A percentile compares a stretch with the other conserved stretches of the same genome.
phyloP scores from a whole-genome alignment of 805 yeast species.

The Saturnispora gosingensis region DNA sequence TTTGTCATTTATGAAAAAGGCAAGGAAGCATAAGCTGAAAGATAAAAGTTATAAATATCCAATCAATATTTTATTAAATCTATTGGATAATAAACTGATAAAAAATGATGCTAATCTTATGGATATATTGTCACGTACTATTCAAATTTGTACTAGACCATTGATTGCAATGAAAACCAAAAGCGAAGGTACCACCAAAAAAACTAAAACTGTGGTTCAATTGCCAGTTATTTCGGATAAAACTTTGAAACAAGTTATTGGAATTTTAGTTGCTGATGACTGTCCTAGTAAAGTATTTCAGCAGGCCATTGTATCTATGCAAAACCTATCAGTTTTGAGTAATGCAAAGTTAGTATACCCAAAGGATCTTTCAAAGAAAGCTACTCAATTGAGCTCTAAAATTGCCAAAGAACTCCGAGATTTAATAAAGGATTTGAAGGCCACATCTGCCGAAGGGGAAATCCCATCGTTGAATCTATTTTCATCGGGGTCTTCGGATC shows the following conservation, averaged over 20 bases:
- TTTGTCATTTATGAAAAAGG: slow-evolving; percentile 32
- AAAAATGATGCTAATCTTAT: slow-evolving; percentile 65
- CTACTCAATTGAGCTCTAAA: slow-evolving; percentile 46
- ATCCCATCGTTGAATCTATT: slow-evolving; percentile 47
- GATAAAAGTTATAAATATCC: slow-evolving; percentile 54
- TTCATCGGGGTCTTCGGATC: slow-evolving; percentile 75
- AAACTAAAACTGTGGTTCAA: slow-evolving; percentile 22
- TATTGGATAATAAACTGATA: slow-evolving; percentile 56
- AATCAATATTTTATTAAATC: slow-evolving; percentile 52
- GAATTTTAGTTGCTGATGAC: slow-evolving; percentile 68
- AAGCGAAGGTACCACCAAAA: slow-evolving; percentile 27
- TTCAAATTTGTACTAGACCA: slow-evolving; percentile 73
- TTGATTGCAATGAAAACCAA: slow-evolving; percentile 40
- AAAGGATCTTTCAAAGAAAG: slow-evolving; percentile 53
- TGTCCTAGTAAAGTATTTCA: slow-evolving; percentile 81
- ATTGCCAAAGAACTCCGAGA: slow-evolving; percentile 47
- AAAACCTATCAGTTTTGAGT: slow-evolving; percentile 53
- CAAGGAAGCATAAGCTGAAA: slow-evolving; percentile 28
- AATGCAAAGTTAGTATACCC: slow-evolving; percentile 61
- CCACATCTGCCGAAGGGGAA: slow-evolving; percentile 37
- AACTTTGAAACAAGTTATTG: slow-evolving; percentile 53
- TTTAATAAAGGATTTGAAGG: slow-evolving; percentile 37
- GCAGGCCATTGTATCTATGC: slow-evolving; percentile 74
- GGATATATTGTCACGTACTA: slow-evolving; percentile 65
- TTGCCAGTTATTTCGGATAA: slow-evolving; percentile 58